Base-by-base conservation (phyloP, 495 filamentous ascomycete species). In the Aspergillus steynii region DNA sequence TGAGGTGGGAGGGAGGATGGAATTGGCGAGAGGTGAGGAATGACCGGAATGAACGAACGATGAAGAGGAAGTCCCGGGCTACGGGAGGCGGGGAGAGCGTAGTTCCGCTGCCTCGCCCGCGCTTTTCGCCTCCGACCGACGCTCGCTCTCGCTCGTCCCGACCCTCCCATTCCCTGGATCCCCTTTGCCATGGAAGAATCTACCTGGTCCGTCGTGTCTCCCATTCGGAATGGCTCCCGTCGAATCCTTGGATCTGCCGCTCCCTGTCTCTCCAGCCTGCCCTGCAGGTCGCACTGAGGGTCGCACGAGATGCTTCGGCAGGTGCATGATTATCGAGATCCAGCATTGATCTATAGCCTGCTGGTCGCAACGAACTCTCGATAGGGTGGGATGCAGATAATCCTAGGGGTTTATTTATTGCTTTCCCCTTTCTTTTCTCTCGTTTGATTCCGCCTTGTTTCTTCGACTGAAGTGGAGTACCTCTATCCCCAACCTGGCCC, bases 11-110 rank as follows among this genome's bases (percentile, higher is more conserved):
- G 12, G 27, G 48, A 54, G 50, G 31, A 53, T 50, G 20, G 20
- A 20, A 20, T 20, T 20, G 20, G 20, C 20, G 20, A 20, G 20
- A 20, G 20, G 20, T 42, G 37, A 42, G 12, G 37, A 42, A 34
- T 34, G 31, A 34, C 12, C 9, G 37, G 37, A 42, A 15, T 15
- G 37, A 42, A 42, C 14, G 37, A 42, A 42, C 14, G 42, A 48
- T 47, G 37, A 53, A 57, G 27, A 53, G 48, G n/a, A 27, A 48
- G 48, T 59, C 59, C 61, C 64, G 61, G 60, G 58, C 64, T 62
- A 62, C 67, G 67, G 67, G 64, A 69, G 67, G 67, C 67, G 67
- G 67, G 67, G 67, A 69, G 66, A 61, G 49, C 61, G 64, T 64
- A 58, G 60, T 66, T 69, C 66, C 66, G 63, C 55, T 14, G 32